Evolutionary conservation across 2,329 filamentous ascomycete genomes (phyloP).

Genomic region (Decorospora gaudefroyi): DNA sequence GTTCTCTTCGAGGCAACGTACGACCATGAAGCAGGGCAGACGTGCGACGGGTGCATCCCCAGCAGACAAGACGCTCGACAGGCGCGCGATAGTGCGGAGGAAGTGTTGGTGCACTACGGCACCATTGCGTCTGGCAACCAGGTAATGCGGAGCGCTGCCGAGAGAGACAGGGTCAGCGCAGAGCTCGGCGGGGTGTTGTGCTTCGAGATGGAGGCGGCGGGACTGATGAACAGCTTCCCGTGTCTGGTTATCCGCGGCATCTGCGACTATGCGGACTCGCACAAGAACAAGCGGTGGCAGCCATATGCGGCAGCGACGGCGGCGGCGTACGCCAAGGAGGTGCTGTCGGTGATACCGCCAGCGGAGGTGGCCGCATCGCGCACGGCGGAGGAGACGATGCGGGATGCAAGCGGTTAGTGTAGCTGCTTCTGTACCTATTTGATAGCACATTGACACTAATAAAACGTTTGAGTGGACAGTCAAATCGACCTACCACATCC

Average conservation of each 20-base stretch:
- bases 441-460: not conserved
- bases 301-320: no score
- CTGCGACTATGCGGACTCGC: not conserved
- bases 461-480: not conserved
- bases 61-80: not conserved
- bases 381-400: not conserved
- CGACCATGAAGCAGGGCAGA: conserved; percentile 1
- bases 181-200: not conserved
- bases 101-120: no score
- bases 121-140: no score
- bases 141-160: no score
- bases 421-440: conserved; percentile 4
- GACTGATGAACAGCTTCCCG: not conserved
- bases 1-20: conserved; percentile 1
- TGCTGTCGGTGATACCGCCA: not conserved
- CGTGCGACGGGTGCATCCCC: not conserved
- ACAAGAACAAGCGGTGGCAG: not conserved
- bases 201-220: no score
- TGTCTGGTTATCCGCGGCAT: not conserved
- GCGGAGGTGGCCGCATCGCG: not conserved
- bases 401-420: not conserved
- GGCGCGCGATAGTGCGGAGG: no score
- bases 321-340: not conserved
- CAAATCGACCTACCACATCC: conserved; percentile 14
- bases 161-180: no score